Percentiles rank a stretch among this genome's conserved stretches.
These are phyloP conservation scores for Colletotrichum godetiae DNA, from an alignment of 2,329 filamentous ascomycete genomes.

Conservation along the genomic window DNA sequence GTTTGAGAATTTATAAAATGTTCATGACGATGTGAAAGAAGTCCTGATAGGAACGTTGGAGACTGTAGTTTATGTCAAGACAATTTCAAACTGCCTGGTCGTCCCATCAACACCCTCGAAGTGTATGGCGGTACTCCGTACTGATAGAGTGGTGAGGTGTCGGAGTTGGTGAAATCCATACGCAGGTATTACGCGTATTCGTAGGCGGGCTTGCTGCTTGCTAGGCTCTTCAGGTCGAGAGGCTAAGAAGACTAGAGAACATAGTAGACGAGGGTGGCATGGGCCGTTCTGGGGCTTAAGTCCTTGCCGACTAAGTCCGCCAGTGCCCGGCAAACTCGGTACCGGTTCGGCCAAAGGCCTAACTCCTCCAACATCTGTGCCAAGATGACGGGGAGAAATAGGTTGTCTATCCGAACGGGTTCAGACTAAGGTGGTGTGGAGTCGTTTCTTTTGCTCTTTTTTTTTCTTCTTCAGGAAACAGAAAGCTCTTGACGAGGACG, in stretches of 20 bases:
- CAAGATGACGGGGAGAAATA: slow-evolving; percentile 30
- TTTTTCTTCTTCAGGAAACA: neutral
- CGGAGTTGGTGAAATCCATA: neutral
- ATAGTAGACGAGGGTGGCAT: neutral
- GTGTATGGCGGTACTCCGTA: neutral
- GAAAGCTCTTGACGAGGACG: slow-evolving; percentile 11
- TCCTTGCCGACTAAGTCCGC: slow-evolving; percentile 33
- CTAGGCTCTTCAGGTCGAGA: neutral
- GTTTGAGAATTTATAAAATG: neutral
- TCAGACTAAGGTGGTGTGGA: slow-evolving; percentile 7
- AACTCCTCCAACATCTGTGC: neutral
- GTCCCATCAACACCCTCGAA: neutral
- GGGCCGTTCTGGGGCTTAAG: slow-evolving; percentile 23
- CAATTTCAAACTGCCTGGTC: neutral
- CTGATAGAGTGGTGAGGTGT: neutral
- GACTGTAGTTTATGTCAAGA: neutral
- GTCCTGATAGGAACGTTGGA: neutral
- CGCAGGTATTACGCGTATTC: slow-evolving; percentile 7
- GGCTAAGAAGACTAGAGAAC: neutral
- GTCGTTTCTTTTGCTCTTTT: neutral
- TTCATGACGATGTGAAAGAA: neutral
- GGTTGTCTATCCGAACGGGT: neutral
- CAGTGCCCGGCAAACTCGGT: neutral
- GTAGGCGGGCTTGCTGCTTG: neutral
- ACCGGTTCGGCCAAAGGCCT: slow-evolving; percentile 15